phyloP scores from a whole-genome alignment of 1,284 basidiomycete genomes.

The Ustilago trichophora region DNA sequence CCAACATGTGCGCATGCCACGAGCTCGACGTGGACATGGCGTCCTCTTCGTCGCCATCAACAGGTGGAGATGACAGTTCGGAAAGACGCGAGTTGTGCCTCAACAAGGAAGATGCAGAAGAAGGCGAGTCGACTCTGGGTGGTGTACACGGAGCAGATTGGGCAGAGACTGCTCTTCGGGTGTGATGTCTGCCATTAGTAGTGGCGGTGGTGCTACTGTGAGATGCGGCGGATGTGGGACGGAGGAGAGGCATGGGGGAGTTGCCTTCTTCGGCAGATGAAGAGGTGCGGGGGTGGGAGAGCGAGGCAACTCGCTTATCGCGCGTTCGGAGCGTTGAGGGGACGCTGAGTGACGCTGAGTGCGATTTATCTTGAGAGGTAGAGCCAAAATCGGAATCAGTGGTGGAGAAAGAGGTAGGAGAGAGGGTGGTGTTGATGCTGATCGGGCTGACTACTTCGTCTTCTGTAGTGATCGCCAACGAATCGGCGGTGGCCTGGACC shows the following conservation, averaged over 20 bases:
- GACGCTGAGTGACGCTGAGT: conserved; percentile 28
- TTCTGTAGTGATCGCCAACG: conserved; percentile 24
- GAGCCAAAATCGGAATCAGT: no score
- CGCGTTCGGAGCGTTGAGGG: conserved; percentile 21
- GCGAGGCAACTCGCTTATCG: conserved; percentile 39
- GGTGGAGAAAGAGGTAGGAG: no score
- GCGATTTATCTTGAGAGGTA: no score
- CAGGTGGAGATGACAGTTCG: background rate
- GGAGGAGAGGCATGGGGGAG: no score
- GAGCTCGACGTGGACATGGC: conserved; percentile 20
- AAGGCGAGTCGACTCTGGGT: conserved; percentile 33
- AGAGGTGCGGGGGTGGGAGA: conserved; percentile 41
- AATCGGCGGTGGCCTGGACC: conserved; percentile 20
- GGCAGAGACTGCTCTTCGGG: conserved; percentile 16
- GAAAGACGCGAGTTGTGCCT: conserved; percentile 2
- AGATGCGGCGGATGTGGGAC: background rate
- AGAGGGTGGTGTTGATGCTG: conserved; percentile 9
- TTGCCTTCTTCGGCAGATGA: background rate
- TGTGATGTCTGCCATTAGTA: no score
- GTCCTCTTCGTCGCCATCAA: conserved; percentile 26
- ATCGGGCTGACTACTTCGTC: conserved; percentile 10
- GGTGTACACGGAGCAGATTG: conserved; percentile 45
- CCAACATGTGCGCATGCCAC: conserved; percentile 50
- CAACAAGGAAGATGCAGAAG: background rate
- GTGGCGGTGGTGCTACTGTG: background rate